These are phyloP conservation scores for Onygenales sp. DNA, from an alignment of 2,329 filamentous ascomycete genomes.

Conservation along the genomic window DNA sequence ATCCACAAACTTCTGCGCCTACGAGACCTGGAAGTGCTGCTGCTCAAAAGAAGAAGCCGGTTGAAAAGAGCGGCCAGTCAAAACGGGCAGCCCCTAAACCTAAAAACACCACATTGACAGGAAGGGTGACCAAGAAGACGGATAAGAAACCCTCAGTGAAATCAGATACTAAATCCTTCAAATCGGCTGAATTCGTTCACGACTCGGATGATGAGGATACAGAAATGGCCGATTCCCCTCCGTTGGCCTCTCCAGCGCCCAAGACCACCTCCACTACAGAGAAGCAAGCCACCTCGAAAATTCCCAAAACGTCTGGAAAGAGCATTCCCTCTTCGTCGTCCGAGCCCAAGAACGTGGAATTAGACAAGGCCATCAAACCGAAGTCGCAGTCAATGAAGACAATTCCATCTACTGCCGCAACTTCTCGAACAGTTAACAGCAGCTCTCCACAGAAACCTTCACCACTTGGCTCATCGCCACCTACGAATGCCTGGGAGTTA, in stretches of 20 bases:
- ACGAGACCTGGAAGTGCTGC: conserved; percentile 18
- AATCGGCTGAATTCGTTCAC: conserved; percentile 45
- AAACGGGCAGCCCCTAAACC: conserved; percentile 37
- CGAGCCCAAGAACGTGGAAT: conserved; percentile 6
- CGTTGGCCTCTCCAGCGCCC: conserved; percentile 11
- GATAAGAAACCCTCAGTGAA: conserved; percentile 24
- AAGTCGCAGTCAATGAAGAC: conserved; percentile 19
- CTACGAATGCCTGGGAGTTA: conserved; percentile 51
- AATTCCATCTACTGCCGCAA: conserved; percentile 25
- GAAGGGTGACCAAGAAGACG: conserved; percentile 38
- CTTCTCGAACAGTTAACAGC: conserved; percentile 29
- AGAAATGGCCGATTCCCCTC: conserved; percentile 27
- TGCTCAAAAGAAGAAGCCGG: conserved; percentile 27
- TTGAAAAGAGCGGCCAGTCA: conserved; percentile 31
- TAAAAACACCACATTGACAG: conserved; percentile 38
- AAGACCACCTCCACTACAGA: conserved; percentile 10
- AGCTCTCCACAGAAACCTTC: conserved; percentile 54
- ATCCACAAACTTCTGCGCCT: conserved; percentile 12
- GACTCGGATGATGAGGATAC: conserved; percentile 43
- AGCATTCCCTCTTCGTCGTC: background rate
- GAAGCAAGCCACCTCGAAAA: conserved; percentile 2
- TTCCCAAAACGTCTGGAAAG: conserved; percentile 5
- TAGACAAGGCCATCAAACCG: conserved; percentile 16
- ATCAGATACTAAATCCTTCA: conserved; percentile 35
- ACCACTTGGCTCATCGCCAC: conserved; percentile 51